Conservation (phyloP, 495 filamentous ascomycete genomes). For the Lindgomyces ingoldianus region DNA sequence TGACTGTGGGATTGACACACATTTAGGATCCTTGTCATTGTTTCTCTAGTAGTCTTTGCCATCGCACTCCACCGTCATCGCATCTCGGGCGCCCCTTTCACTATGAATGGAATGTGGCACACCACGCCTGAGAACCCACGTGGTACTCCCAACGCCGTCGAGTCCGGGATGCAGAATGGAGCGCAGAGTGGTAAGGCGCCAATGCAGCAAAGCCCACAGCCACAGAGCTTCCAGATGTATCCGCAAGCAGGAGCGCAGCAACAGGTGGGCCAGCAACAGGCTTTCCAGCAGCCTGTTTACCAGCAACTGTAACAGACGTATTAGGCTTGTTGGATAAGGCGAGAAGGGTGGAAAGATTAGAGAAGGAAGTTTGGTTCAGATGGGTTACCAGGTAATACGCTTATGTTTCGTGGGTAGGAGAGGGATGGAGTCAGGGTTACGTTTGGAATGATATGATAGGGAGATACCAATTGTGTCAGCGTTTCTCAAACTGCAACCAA, state of each 20-base stretch:
- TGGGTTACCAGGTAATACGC: too few relatives aligned
- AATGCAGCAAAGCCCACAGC: constrained; percentile 69
- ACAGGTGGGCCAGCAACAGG: too few relatives aligned
- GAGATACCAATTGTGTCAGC: too few relatives aligned
- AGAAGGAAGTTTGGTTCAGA: neutral
- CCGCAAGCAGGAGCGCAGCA: neutral
- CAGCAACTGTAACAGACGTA: neutral
- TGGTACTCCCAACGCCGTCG: neutral
- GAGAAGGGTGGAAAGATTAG: neutral
- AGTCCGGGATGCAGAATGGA: neutral
- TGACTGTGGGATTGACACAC: too few relatives aligned
- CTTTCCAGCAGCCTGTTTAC: too few relatives aligned
- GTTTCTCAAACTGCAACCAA: too few relatives aligned
- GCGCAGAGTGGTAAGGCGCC: constrained; percentile 61
- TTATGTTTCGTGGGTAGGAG: too few relatives aligned
- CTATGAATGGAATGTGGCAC: neutral
- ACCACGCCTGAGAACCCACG: constrained; percentile 3
- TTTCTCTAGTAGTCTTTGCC: constrained; percentile 7
- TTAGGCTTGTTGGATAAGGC: neutral
- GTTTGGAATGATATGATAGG: too few relatives aligned
- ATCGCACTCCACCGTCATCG: constrained; percentile 16
- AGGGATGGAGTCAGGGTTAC: too few relatives aligned
- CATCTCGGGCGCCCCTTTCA: constrained; percentile 19
- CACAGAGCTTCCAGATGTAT: constrained; percentile 41
- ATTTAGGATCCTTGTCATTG: constrained; percentile 2